These are phyloP conservation scores for Fraxinus xanthoxyloides DNA, from an alignment of 305 asterid genomes.

Conservation along the genomic window DNA sequence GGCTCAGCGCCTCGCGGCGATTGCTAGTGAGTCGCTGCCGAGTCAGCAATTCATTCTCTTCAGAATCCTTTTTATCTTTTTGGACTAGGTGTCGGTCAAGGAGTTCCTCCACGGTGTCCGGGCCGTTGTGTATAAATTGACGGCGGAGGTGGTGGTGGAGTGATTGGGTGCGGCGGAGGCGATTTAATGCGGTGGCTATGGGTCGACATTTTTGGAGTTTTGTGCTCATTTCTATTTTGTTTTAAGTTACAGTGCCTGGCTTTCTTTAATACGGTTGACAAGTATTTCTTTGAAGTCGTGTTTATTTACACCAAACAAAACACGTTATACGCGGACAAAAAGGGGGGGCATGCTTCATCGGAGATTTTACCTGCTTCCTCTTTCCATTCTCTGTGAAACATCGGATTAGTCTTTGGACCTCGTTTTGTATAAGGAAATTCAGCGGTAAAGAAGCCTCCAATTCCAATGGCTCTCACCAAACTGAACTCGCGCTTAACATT, in stretches of 20 bases:
- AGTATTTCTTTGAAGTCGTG: background rate
- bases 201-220: constrained; percentile 30
- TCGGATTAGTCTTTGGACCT: background rate
- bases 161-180: background rate
- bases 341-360: background rate
- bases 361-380: background rate
- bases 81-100: constrained; percentile 67
- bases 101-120: constrained; percentile 80
- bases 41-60: constrained; percentile 46
- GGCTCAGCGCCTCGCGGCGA: constrained; percentile 83
- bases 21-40: constrained; percentile 76
- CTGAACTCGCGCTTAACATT: constrained; percentile 20
- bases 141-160: constrained; percentile 17
- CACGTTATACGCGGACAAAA: background rate
- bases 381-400: background rate
- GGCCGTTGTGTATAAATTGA: constrained; percentile 63
- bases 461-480: constrained; percentile 41
- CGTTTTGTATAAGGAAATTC: background rate
- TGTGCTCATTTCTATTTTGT: constrained; percentile 24
- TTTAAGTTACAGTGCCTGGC: background rate
- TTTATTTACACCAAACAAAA: background rate
- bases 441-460: constrained; percentile 26
- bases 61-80: constrained; percentile 36
- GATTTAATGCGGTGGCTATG: constrained; percentile 30
- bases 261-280: background rate